These are phyloP conservation scores for Suaeda aralocaspica DNA, from an alignment of 148 eudicot genomes.

Conservation along the genomic window DNA sequence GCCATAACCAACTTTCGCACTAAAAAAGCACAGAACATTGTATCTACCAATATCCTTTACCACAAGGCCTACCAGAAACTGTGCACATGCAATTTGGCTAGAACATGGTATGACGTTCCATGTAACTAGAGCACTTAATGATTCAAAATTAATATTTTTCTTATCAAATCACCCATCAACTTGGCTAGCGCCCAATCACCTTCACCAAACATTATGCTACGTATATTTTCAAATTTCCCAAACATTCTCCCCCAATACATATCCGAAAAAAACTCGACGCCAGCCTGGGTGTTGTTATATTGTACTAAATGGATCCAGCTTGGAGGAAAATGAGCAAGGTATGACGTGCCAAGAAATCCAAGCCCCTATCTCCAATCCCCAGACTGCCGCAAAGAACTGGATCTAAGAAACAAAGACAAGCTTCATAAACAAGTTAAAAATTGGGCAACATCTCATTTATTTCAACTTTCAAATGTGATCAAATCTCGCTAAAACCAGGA, in stretches of 20 bases:
- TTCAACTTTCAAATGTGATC: constrained; percentile 3
- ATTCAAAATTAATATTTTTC: constrained; percentile 18
- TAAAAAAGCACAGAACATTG: constrained; percentile 19
- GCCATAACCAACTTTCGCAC: constrained; percentile 23
- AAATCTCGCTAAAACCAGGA: background rate
- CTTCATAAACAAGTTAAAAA: constrained; percentile 50
- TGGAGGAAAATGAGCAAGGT: constrained; percentile 24
- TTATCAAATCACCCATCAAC: constrained; percentile 6
- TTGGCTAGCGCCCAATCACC: constrained; percentile 18
- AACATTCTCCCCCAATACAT: constrained; percentile 31
- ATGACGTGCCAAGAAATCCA: constrained; percentile 35
- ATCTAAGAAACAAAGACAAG: constrained; percentile 64
- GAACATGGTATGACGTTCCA: constrained; percentile 12
- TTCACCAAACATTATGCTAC: constrained; percentile 27
- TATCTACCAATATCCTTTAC: constrained; percentile 25
- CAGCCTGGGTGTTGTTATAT: constrained; percentile 21
- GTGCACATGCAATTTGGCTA: constrained; percentile 16
- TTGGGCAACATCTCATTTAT: constrained; percentile 9
- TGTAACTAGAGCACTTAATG: constrained; percentile 15
- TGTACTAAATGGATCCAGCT: constrained; percentile 10
- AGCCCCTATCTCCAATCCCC: constrained; percentile 71
- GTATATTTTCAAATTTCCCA: constrained; percentile 29
- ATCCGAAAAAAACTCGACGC: constrained; percentile 16
- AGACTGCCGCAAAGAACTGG: constrained; percentile 56
- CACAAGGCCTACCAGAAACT: constrained; percentile 24